These are phyloP conservation scores for Cyberlindnera nakhonratchasimensis DNA, from an alignment of 805 yeast species.

Conservation along the genomic window DNA sequence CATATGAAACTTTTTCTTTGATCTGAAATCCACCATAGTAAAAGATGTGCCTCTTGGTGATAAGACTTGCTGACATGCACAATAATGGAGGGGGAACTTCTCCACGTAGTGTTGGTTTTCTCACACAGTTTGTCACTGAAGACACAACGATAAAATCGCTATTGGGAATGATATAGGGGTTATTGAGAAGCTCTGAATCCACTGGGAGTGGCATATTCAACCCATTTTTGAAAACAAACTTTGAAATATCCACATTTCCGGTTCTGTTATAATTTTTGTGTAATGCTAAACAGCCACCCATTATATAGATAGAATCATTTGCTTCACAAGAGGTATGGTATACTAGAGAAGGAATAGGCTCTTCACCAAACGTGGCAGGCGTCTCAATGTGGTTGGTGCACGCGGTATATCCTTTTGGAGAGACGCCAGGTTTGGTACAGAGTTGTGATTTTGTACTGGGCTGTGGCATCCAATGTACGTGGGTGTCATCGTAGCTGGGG, in stretches of 20 bases:
- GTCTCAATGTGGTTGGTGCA: slow-evolving; percentile 21
- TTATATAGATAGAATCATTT: slow-evolving; percentile 33
- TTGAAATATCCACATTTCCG: slow-evolving; percentile 31
- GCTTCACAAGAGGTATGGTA: slow-evolving; percentile 42
- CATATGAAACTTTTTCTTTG: slow-evolving; percentile 29
- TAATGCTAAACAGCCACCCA: slow-evolving; percentile 42
- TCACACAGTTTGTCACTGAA: slow-evolving; percentile 37
- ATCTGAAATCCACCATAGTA: slow-evolving; percentile 66
- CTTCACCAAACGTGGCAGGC: slow-evolving; percentile 37
- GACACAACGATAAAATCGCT: slow-evolving; percentile 35
- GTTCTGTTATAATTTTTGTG: not conserved
- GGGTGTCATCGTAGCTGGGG: too few relatives aligned
- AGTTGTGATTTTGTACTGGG: too few relatives aligned
- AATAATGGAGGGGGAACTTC: slow-evolving; percentile 51
- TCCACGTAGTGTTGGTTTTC: slow-evolving; percentile 33
- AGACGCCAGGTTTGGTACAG: too few relatives aligned
- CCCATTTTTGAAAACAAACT: slow-evolving; percentile 37
- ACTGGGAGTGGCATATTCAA: slow-evolving; percentile 45
- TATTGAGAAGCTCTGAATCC: slow-evolving; percentile 36
- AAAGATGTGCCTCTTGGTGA: slow-evolving; percentile 55
- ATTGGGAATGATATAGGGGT: slow-evolving; percentile 41
- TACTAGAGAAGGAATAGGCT: slow-evolving; percentile 38
- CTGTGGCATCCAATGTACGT: too few relatives aligned
- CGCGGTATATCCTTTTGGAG: too few relatives aligned
- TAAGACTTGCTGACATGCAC: slow-evolving; percentile 43